Evolutionary conservation across 768 basidiomycete species (phyloP), one percentile per base, ranked within the genome.

Genomic region (Tulasnella sp.): DNA sequence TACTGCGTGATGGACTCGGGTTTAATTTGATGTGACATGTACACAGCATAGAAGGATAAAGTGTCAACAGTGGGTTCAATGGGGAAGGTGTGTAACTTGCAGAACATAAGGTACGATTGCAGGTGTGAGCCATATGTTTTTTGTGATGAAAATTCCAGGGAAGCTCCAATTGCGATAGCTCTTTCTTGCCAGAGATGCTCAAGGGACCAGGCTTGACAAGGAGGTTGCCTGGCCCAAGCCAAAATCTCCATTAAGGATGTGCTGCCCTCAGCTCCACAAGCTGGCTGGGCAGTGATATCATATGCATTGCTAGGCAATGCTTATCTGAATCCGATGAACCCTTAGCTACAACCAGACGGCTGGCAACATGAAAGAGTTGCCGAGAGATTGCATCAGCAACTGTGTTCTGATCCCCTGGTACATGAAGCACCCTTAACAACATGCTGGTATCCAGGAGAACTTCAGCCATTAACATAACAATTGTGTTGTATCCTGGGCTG

Each of bases 171-270:
- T 0, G 72, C 70, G 63, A 73, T 66, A 2, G 69, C 63, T 7
- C 71, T 67, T 60, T 72, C 70, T 17, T 64, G 70, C 0, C 68
- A 9, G 1, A 77, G 67, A 5, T 65, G 63, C 30, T 76, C 70
- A 0, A 51, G 21, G 0, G 72, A 58, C 76, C 77, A 77, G 27
- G 72, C 65, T 30, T 52, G 56, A 48, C 72, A 51, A 0, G 17
- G 0, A 1, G 75, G 74, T 61, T 75, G 75, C n/a, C n/a, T n/a
- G n/a, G 64, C 64, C 67, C 62, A 52, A 73, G 60, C 47, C 53
- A 17, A 3, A 38, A 11, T 1, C 27, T 34, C 19, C 15, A 0
- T 9, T 21, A 3, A 23, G n/a, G 26, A 61, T 69, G 67, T 70
- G 67, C 55, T 27, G 54, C 42, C 7, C 5, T 32, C 42, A 51